Percentiles rank a stretch among this genome's conserved stretches.
Conservation (phyloP, 2,329 filamentous ascomycete genomes). For the Diaporthe citri region DNA sequence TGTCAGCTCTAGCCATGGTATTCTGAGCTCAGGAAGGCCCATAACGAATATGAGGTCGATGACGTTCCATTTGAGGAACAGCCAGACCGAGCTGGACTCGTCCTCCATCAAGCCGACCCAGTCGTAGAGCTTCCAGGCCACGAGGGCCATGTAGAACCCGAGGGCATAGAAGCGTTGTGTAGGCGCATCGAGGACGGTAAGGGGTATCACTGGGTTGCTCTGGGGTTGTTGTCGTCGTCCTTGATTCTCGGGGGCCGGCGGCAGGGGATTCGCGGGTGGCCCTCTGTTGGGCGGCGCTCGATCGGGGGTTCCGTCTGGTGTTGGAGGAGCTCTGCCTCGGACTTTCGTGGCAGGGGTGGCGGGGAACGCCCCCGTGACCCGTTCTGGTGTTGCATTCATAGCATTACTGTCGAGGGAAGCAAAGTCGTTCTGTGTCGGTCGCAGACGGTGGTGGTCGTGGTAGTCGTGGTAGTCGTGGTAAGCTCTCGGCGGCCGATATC, state of each 20-base stretch:
- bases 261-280: constrained; percentile 22
- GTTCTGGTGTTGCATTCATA: constrained; percentile 40
- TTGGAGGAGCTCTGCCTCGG: constrained; percentile 38
- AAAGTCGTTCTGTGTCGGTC: constrained; percentile 1
- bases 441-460: constrained; percentile 3
- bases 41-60: constrained; percentile 91
- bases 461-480: constrained; percentile 26
- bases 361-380: constrained; percentile 40
- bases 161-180: constrained; percentile 90
- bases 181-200: constrained; percentile 86
- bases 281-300: constrained; percentile 15
- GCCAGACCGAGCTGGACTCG: constrained; percentile 86
- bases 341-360: constrained; percentile 41
- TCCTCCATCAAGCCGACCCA: constrained; percentile 83
- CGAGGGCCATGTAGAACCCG: constrained; percentile 80
- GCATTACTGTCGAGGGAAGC: constrained; percentile 37
- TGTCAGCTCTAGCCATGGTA: constrained; percentile 96
- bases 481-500: constrained; percentile 41
- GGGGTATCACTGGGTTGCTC: constrained; percentile 79
- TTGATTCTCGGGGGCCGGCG: constrained; percentile 60
- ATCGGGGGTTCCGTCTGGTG: constrained; percentile 32
- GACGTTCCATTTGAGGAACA: constrained; percentile 93
- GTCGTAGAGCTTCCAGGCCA: constrained; percentile 90
- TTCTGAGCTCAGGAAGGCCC: constrained; percentile 85
- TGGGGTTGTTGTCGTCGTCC: constrained; percentile 48